Conservation (phyloP, 1,284 basidiomycete genomes). For the Rhodotorula sp. region DNA sequence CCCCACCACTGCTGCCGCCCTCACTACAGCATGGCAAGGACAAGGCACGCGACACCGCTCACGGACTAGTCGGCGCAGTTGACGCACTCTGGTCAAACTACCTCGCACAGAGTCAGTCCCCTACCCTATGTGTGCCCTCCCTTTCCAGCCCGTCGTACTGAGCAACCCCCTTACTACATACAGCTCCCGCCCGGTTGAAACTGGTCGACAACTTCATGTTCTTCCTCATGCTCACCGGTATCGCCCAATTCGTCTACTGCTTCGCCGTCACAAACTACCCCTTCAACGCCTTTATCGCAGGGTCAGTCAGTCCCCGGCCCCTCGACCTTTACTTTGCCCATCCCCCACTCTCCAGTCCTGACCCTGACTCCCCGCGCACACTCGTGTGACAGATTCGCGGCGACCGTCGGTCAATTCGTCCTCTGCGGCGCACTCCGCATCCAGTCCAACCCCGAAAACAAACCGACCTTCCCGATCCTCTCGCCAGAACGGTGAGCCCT, state of each 20-base stretch:
- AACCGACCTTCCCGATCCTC: conserved; percentile 57
- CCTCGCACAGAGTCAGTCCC: conserved; percentile 21
- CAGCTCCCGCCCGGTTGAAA: conserved; percentile 74
- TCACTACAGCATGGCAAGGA: conserved; percentile 2
- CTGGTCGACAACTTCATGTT: conserved; percentile 89
- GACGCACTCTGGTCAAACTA: conserved; percentile 20
- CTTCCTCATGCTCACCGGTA: conserved; percentile 87
- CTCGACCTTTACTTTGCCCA: no score
- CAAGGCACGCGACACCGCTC: background rate
- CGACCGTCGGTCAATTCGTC: conserved; percentile 95
- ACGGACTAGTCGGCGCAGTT: conserved; percentile 6
- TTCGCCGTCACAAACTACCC: conserved; percentile 87
- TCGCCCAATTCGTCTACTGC: conserved; percentile 89
- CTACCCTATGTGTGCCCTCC: no score
- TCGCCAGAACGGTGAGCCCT: conserved; percentile 80
- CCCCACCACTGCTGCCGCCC: background rate
- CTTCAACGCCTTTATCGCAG: conserved; percentile 94
- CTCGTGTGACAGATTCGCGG: conserved; percentile 68
- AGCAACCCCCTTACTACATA: no score
- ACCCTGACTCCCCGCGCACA: no score
- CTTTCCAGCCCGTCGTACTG: no score
- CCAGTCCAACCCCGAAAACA: conserved; percentile 85
- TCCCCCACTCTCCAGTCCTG: no score
- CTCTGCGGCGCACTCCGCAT: conserved; percentile 85
- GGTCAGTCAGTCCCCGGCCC: no score